Evolutionary conservation across 805 yeast species (phyloP), one percentile per base, ranked within the genome.

Genomic region (Candida vartiovaarae): DNA sequence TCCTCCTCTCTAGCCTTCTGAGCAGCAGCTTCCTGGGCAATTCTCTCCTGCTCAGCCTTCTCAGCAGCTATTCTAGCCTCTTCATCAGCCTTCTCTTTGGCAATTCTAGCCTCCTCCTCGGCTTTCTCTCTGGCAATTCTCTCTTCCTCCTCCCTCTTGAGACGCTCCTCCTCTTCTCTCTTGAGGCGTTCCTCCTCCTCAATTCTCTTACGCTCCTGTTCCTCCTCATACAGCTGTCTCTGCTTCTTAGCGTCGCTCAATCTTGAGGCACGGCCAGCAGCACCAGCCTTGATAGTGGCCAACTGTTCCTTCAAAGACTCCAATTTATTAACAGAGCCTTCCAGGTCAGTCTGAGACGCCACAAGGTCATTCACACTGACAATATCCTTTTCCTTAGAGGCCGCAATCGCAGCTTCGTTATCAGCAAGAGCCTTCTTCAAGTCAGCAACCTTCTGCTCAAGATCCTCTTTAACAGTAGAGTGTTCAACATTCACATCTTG

Each of bases 241-340:
- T 57, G 53, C 20, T 39, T 32, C 31, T 40, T 43, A 28, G 62
- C 62, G 3, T 54, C 56, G 32, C 41, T 42, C 8, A 58, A 31
- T 48, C 62, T 54, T 6, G 47, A 31, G 8, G 46, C 38, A 48
- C 62, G 55, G 8, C 45, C 50, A 2, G 28, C 8, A 39, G 50
- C 53, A 7, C 44, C 52, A 23, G 55, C 53, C 45, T 48, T 52
- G 15, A 56, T 38, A n/a, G 52, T 45, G 2, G 48, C 56, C 25
- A 58, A 33, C 35, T 58, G 52, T 3, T 20, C n/a, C 36, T 51
- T 55, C 30, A 58, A 33, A 11, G 45, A 38, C 29, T 50, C 48
- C 24, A 58, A 32, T 8, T 47, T 41, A 3, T 46, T 32, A 29
- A 47, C 51, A 2, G 58, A 50, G 2, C 38, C 38, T 5, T 33